Evolutionary conservation across 257 asterid species (phyloP).

Genomic region (Marsdenia floribunda): DNA sequence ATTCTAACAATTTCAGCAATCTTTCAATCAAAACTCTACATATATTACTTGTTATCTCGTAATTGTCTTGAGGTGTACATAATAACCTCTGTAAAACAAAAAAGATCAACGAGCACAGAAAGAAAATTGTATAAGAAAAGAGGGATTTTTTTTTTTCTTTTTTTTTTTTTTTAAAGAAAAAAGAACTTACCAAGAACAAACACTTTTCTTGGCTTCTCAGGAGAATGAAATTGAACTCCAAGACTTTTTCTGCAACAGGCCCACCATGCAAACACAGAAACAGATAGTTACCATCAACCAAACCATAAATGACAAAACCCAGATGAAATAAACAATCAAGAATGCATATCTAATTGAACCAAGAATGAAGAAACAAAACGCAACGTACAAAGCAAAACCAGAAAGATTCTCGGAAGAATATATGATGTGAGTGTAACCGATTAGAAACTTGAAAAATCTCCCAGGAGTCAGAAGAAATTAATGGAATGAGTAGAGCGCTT

Average conservation of each 20-base stretch:
- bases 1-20: not conserved
- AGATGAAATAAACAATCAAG: not conserved
- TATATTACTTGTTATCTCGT: not conserved
- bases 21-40: not conserved
- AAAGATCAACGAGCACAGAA: not conserved
- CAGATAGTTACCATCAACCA: not conserved
- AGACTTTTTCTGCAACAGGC: not conserved
- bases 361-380: not conserved
- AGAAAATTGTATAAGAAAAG: not conserved
- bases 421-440: not conserved
- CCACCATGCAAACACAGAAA: not conserved
- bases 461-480: not conserved
- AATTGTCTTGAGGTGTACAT: not conserved
- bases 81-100: not conserved
- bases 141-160: not conserved
- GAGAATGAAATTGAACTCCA: not conserved
- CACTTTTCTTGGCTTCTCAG: not conserved
- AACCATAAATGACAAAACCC: not conserved
- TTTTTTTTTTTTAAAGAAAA: too few species aligned
- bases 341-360: not conserved
- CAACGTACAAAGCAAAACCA: not conserved
- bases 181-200: not conserved
- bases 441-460: not conserved
- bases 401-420: not conserved
- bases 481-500: not conserved